Evolutionary conservation across 306 rosid species (phyloP).

Genomic region (Sphenostylis stenocarpa): DNA sequence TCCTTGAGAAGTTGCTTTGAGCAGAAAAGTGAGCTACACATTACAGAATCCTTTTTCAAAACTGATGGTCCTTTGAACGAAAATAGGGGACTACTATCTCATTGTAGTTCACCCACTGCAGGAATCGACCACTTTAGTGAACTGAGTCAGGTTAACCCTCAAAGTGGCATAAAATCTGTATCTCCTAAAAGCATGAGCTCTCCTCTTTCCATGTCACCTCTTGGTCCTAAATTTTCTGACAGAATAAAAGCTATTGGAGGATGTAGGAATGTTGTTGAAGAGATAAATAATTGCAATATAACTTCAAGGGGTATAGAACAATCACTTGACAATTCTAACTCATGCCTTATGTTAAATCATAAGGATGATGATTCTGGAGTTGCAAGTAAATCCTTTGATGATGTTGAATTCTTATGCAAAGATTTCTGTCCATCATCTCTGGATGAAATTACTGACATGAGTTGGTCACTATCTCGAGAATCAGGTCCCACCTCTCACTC

Average conservation of each 20-base stretch:
- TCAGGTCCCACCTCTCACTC: slow-evolving; percentile 48
- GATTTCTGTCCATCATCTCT: slow-evolving; percentile 71
- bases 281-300: slow-evolving; percentile 46
- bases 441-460: slow-evolving; percentile 45
- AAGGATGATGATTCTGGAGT: slow-evolving; percentile 48
- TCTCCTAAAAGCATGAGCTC: slow-evolving; percentile 50
- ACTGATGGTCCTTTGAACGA: slow-evolving; percentile 64
- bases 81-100: slow-evolving; percentile 35
- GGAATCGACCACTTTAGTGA: slow-evolving; percentile 44
- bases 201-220: slow-evolving; percentile 82
- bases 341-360: slow-evolving; percentile 34
- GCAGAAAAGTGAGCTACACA: slow-evolving; percentile 33
- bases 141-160: slow-evolving; percentile 39
- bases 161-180: slow-evolving; percentile 38
- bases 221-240: slow-evolving; percentile 85
- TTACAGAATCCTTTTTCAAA: slow-evolving; percentile 40
- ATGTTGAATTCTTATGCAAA: slow-evolving; percentile 50
- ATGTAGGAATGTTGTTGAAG: slow-evolving; percentile 40
- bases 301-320: slow-evolving; percentile 40
- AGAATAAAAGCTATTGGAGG: slow-evolving; percentile 51
- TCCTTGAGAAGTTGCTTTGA: slow-evolving; percentile 58
- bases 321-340: slow-evolving; percentile 46
- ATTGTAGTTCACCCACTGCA: slow-evolving; percentile 40
- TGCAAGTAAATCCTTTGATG: slow-evolving; percentile 61
- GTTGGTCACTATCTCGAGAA: slow-evolving; percentile 52